Percentiles rank a stretch among this genome's conserved stretches.
These are phyloP conservation scores for Aspergillus aculeatinus DNA, from an alignment of 2,329 filamentous ascomycete species.

Conservation along the genomic window DNA sequence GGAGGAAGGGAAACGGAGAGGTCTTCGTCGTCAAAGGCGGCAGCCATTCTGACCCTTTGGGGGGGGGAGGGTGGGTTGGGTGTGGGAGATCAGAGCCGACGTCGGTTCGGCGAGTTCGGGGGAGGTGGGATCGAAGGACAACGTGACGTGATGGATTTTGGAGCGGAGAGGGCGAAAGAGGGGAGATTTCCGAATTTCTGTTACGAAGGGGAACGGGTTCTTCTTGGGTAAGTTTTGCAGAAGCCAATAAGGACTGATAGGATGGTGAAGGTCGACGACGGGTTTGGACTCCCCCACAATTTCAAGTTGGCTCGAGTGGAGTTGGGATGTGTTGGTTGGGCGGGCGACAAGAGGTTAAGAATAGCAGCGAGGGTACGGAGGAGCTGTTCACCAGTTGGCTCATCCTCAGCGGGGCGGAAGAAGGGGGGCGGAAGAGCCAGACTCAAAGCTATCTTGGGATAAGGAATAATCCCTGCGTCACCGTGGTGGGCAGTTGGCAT, in stretches of 20 bases:
- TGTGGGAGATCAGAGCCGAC: slow-evolving; percentile 3
- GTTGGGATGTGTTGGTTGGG: not conserved
- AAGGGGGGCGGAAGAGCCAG: slow-evolving; percentile 11
- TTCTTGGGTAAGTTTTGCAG: not conserved
- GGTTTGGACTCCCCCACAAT: not conserved
- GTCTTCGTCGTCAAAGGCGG: slow-evolving; percentile 73
- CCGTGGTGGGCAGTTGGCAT: not conserved
- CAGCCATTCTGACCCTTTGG: slow-evolving; percentile 32
- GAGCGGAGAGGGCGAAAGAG: not conserved
- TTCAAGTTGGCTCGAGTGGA: not conserved
- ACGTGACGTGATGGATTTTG: slow-evolving; percentile 40
- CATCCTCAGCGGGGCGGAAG: slow-evolving; percentile 10
- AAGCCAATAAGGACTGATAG: not conserved
- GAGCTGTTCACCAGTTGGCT: slow-evolving; percentile 1
- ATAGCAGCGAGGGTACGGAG: not conserved
- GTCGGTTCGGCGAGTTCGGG: slow-evolving; percentile 16
- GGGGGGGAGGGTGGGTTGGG: not conserved
- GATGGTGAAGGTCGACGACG: not conserved
- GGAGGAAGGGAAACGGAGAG: slow-evolving; percentile 68
- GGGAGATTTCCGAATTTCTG: not conserved
- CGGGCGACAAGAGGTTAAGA: not conserved
- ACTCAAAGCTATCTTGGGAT: not conserved
- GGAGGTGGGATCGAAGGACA: slow-evolving; percentile 21
- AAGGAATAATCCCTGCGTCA: not conserved
- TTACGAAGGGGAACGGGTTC: not conserved